A percentile compares a stretch with the other conserved stretches of the same genome.
These are phyloP conservation scores for Batrachochytrium dendrobatidis DNA, from an alignment of 371 early-diverging fungal genomes.

Conservation along the genomic window DNA sequence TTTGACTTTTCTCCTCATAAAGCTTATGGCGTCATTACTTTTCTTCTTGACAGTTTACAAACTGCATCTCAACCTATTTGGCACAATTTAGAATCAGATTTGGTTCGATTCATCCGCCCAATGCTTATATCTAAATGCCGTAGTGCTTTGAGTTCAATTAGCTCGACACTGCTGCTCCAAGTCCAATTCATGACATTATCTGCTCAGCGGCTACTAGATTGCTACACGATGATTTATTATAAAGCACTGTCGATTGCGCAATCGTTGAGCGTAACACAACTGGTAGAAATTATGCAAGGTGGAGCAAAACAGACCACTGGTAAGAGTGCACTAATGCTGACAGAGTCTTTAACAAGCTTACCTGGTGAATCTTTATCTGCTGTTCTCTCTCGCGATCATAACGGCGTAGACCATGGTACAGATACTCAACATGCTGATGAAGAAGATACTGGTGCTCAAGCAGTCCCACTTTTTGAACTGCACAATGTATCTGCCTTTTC, in stretches of 20 bases:
- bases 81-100: neutral
- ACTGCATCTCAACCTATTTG: conserved; percentile 4
- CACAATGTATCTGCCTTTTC: no score
- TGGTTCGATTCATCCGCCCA: neutral
- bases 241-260: conserved; percentile 9
- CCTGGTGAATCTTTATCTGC: no score
- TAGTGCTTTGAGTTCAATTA: conserved; percentile 16
- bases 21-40: conserved; percentile 3
- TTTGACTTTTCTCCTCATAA: conserved; percentile 2
- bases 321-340: no score
- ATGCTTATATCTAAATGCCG: conserved; percentile 13
- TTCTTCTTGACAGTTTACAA: conserved; percentile 8
- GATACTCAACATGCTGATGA: no score
- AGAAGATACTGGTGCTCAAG: no score
- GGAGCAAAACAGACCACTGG: no score
- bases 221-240: conserved; percentile 30
- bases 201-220: conserved; percentile 20
- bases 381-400: no score
- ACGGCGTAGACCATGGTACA: no score
- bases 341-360: no score
- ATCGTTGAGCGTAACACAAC: neutral
- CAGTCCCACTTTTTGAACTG: no score
- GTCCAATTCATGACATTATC: conserved; percentile 17
- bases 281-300: neutral
- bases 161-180: conserved; percentile 20